Base-by-base conservation (phyloP, 1,139 yeast species). In the Sugiyamaella japonica region DNA sequence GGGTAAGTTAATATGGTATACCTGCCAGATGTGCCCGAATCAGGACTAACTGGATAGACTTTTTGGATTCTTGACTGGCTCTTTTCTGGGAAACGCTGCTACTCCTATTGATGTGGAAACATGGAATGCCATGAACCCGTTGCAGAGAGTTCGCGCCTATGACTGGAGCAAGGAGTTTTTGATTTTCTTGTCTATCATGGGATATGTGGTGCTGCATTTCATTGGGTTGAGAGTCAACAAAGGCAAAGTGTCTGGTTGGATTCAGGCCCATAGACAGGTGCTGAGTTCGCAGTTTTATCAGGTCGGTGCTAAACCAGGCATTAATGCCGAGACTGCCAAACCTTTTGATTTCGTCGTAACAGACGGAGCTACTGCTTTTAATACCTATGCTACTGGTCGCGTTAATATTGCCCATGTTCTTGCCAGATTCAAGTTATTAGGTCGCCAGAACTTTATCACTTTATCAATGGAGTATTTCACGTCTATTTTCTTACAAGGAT, bases 301-400 rank as follows among this genome's bases (percentile, higher is more conserved):
- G 69, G 93, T 85, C 59, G 53, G 53, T 25, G 37, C 53, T 29
- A 48, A 48, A 61, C 74, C 45, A 16, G 17, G 23, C 16, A 12
- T 40, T 48, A 67, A 66, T 29, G 74, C 76, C 46, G 71, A 56
- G n/a, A 46, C 57, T 15, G 59, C 59, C 12, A 57, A 40, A 15
- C 44, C 54, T 20, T 37, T 58, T n/a, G 57, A 54, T 6, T 73
- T 81, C 61, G 79, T 77, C 64, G 75, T 84, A 60, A 80, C 83
- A 67, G 97, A 89, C 69, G 82, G 85, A 53, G 76, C 86, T 46
- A 86, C 88, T 66, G 78, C 81, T 57, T 90, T 73, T 70, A 76
- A 93, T 15, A 77, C 89, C 48, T 93, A 89, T 70, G 96, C 97
- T 45, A 80, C 96, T 55, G 99, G 99, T 60, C 84, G 99, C 70